phyloP scores from a whole-genome alignment of 805 yeast species.

The Saccharomycopsis sp. region DNA sequence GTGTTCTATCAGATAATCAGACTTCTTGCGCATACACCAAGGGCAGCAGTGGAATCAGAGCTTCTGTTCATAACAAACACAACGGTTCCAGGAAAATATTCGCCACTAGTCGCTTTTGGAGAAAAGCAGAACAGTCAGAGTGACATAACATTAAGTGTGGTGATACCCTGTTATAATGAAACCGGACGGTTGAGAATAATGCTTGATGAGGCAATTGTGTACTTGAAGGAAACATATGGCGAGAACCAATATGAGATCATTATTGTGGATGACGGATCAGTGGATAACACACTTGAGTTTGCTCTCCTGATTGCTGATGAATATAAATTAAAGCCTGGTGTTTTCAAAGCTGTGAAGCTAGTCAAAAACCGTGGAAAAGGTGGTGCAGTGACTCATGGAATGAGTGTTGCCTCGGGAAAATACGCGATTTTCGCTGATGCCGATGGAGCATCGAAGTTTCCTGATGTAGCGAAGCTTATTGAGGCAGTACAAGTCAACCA shows the following conservation, averaged over 20 bases:
- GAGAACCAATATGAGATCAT: conserved; percentile 61
- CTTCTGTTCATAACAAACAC: conserved; percentile 15
- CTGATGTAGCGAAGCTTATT: conserved; percentile 54
- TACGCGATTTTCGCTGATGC: conserved; percentile 90
- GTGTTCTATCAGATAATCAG: background rate
- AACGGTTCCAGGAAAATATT: background rate
- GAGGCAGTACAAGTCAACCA: conserved; percentile 26
- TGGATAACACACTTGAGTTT: conserved; percentile 67
- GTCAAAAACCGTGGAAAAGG: conserved; percentile 85
- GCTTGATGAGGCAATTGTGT: conserved; percentile 63
- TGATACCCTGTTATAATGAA: conserved; percentile 94
- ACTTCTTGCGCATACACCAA: conserved; percentile 18
- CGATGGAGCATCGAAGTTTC: conserved; percentile 87
- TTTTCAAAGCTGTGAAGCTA: conserved; percentile 64
- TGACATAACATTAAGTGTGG: conserved; percentile 33
- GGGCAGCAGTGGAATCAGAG: conserved; percentile 14
- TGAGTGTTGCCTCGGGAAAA: conserved; percentile 66
- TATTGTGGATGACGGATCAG: conserved; percentile 88
- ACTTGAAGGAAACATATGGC: conserved; percentile 35
- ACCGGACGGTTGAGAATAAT: conserved; percentile 60
- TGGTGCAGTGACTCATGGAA: conserved; percentile 94
- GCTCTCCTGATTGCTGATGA: conserved; percentile 54
- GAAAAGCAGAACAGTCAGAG: background rate
- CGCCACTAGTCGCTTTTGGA: conserved; percentile 15
- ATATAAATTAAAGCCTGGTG: conserved; percentile 46